A percentile compares a stretch with the other conserved stretches of the same genome.
Conservation (phyloP, 352 stramenopile genomes). For the Pythium volutum region DNA sequence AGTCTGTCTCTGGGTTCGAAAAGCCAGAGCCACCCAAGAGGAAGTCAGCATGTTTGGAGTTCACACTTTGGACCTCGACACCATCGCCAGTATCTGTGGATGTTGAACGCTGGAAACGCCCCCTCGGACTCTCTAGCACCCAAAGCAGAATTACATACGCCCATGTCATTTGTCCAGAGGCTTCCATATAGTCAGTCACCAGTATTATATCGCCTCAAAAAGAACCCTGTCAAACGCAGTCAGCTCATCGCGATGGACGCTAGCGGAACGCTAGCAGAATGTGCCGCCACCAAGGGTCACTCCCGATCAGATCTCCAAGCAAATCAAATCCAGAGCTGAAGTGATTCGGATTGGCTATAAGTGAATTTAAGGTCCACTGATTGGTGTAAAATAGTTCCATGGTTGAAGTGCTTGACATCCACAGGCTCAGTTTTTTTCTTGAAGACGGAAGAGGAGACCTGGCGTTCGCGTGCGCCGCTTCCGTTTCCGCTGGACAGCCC, state of each 20-base stretch:
- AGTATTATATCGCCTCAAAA: too few relatives aligned
- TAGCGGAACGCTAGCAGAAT: conserved; percentile 2
- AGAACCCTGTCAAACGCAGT: neutral
- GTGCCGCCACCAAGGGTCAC: neutral
- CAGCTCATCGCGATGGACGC: neutral
- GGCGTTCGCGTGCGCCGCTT: neutral
- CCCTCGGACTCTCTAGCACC: too few relatives aligned
- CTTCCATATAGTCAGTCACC: too few relatives aligned
- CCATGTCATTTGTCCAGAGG: too few relatives aligned
- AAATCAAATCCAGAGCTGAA: neutral
- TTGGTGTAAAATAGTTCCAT: neutral
- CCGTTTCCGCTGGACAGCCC: neutral
- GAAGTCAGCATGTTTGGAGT: neutral
- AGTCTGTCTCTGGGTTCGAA: neutral
- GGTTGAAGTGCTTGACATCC: conserved; percentile 3
- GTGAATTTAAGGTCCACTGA: neutral
- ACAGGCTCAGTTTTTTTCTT: too few relatives aligned
- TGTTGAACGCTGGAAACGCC: neutral
- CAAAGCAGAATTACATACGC: too few relatives aligned
- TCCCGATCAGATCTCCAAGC: neutral
- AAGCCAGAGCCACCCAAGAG: neutral
- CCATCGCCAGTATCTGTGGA: neutral
- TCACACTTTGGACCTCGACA: neutral
- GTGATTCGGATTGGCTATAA: neutral
- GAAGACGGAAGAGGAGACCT: neutral